Evolutionary conservation across 2,329 filamentous ascomycete species (phyloP).

Genomic region (Aspergillus caelatus): DNA sequence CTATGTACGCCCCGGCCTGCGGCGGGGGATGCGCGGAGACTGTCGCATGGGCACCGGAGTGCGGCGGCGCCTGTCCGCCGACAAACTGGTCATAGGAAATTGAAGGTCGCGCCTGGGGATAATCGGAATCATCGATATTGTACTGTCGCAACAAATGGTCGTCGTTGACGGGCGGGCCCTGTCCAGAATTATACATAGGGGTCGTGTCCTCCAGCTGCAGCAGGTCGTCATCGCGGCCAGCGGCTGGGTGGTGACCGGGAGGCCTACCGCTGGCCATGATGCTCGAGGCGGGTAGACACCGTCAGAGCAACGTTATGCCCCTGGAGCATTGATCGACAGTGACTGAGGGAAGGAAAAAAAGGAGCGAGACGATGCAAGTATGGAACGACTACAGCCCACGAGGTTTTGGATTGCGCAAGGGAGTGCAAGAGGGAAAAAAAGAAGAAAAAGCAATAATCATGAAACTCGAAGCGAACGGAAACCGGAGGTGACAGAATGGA

Average conservation of each 20-base stretch:
- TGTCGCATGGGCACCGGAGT: constrained; percentile 51
- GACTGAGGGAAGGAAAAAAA: neutral
- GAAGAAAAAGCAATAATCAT: neutral
- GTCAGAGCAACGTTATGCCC: constrained; percentile 33
- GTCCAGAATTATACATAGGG: constrained; percentile 69
- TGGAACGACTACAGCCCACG: neutral
- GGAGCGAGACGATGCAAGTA: neutral
- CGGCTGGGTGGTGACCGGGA: constrained; percentile 51
- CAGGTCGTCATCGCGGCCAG: constrained; percentile 48
- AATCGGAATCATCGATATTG: constrained; percentile 68
- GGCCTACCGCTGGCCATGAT: constrained; percentile 57
- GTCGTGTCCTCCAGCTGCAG: constrained; percentile 45
- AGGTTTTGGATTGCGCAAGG: constrained; percentile 13
- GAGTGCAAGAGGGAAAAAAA: neutral
- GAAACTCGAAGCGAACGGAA: neutral
- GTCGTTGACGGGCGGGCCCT: constrained; percentile 77
- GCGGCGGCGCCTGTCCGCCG: constrained; percentile 61
- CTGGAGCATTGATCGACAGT: constrained; percentile 43
- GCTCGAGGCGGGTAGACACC: constrained; percentile 39
- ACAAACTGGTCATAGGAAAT: constrained; percentile 96
- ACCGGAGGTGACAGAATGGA: neutral
- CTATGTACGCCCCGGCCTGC: constrained; percentile 37
- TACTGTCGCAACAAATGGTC: constrained; percentile 77
- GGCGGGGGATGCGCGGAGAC: constrained; percentile 34
- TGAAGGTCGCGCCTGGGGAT: constrained; percentile 72